A percentile compares a stretch with the other conserved stretches of the same genome.
Conservation (phyloP, 345 rosid genomes). For the Odontarrhena argentea region DNA sequence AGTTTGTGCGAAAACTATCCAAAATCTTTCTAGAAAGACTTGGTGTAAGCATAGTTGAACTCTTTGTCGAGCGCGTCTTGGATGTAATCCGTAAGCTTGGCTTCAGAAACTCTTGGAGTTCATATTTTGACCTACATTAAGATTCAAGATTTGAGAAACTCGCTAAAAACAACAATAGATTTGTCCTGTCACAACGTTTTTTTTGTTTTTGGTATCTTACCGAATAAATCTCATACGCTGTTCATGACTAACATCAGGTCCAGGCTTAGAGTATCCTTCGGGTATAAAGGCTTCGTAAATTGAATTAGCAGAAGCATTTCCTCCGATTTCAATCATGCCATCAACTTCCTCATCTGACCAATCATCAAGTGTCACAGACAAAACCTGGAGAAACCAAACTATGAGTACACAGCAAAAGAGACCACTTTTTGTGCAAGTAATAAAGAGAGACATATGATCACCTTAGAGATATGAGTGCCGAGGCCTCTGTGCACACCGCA, state of each 20-base stretch:
- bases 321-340: conserved; percentile 63
- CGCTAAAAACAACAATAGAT: not conserved
- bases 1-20: conserved; percentile 65
- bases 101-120: conserved; percentile 89
- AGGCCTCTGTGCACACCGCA: conserved; percentile 95
- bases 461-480: conserved; percentile 93
- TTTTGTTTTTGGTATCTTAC: conserved; percentile 38
- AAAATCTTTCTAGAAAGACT: conserved; percentile 66
- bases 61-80: conserved; percentile 38
- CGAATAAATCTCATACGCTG: conserved; percentile 75
- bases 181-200: not conserved
- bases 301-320: conserved; percentile 66
- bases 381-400: conserved; percentile 52
- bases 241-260: conserved; percentile 68
- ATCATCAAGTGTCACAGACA: conserved; percentile 87
- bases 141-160: conserved; percentile 25
- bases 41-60: conserved; percentile 51
- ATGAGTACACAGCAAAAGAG: conserved; percentile 5
- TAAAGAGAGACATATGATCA: conserved; percentile 39
- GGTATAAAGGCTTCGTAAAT: conserved; percentile 82
- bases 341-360: conserved; percentile 93
- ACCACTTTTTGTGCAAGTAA: not conserved
- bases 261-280: conserved; percentile 59
- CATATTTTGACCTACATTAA: conserved; percentile 82
- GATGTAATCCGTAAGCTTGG: conserved; percentile 84